A percentile compares a stretch with the other conserved stretches of the same genome.
Evolutionary conservation across 2,329 filamentous ascomycete species (phyloP).

Genomic region (Fusarium pilosicola): DNA sequence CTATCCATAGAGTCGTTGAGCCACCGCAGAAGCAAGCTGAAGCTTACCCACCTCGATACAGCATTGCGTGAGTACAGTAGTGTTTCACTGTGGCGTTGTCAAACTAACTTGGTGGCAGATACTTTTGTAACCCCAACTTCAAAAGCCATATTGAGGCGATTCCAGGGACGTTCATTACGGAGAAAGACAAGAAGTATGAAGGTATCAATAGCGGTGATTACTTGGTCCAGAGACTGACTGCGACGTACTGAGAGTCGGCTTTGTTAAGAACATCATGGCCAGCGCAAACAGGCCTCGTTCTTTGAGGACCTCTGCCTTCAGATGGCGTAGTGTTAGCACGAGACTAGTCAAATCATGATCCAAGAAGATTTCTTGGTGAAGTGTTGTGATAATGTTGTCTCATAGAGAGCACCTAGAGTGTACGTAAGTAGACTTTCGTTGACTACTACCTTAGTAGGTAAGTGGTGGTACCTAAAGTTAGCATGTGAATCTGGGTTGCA

Average conservation of each 20-base stretch:
- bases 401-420: neutral
- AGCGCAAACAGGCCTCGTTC: neutral
- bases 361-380: neutral
- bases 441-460: no score
- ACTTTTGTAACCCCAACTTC: slow-evolving; percentile 91
- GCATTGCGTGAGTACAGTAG: slow-evolving; percentile 73
- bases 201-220: slow-evolving; percentile 85
- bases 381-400: neutral
- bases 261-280: neutral
- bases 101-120: slow-evolving; percentile 55
- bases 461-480: neutral
- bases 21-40: slow-evolving; percentile 70
- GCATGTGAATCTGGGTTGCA: neutral
- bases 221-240: slow-evolving; percentile 77
- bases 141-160: slow-evolving; percentile 80
- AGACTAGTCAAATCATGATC: neutral
- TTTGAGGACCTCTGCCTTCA: neutral
- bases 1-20: slow-evolving; percentile 89
- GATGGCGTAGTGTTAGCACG: neutral
- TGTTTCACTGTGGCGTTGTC: neutral
- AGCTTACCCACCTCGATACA: slow-evolving; percentile 81
- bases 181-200: slow-evolving; percentile 80
- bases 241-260: slow-evolving; percentile 69
- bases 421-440: neutral
- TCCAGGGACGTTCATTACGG: slow-evolving; percentile 75